Conservation (phyloP, 345 rosid species). For the Syzygium jambos region DNA sequence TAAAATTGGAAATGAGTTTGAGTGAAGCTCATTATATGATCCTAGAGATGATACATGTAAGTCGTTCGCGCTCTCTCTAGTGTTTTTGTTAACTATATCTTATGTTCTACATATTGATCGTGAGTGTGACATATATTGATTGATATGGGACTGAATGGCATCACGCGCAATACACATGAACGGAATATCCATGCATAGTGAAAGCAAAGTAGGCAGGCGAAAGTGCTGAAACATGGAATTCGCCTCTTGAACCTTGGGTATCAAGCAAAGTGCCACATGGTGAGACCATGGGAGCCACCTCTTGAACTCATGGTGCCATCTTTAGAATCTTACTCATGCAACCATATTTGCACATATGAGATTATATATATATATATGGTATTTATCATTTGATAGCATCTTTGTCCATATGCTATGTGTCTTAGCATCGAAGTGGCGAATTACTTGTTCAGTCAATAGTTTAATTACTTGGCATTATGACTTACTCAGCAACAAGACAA, state of each 20-base stretch:
- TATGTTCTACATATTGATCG: too few species aligned
- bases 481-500: not conserved
- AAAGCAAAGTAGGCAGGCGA: not conserved
- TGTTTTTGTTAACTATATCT: not conserved
- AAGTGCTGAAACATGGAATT: not conserved
- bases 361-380: too few species aligned
- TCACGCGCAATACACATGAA: not conserved
- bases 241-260: not conserved
- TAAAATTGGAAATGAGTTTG: not conserved
- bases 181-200: not conserved
- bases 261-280: not conserved
- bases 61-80: not conserved
- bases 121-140: not conserved
- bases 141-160: not conserved
- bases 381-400: not conserved
- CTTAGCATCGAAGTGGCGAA: not conserved
- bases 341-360: not conserved
- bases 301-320: not conserved
- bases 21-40: not conserved
- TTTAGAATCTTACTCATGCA: not conserved
- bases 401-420: not conserved
- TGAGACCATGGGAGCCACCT: not conserved
- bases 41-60: not conserved
- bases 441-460: not conserved
- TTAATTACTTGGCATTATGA: not conserved